Base-by-base conservation (phyloP, 1,284 basidiomycete species). In the Heimioporus punctisporus region DNA sequence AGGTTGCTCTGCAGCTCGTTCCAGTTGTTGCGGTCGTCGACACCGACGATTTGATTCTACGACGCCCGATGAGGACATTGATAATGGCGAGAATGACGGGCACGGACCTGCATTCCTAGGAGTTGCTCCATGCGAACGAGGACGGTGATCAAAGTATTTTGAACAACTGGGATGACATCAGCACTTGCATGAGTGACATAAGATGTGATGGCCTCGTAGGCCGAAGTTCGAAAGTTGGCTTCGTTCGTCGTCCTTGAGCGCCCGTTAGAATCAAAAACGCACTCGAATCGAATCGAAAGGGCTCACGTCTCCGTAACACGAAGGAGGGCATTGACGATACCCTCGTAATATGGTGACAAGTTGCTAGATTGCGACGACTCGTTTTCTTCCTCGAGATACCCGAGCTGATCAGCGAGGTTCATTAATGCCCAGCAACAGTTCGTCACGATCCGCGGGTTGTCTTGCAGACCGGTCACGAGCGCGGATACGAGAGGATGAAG, bases 11-110 rank as follows among this genome's bases (percentile, higher is more conserved):
- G 96, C 42, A 99, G 80, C 72, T 99, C 97, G 69, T 96, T 97
- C 95, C 97, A 98, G 79, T 98, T 99, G 75, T 97, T 97, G 61
- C 94, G 87, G 71, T 99, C 97, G 73, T 99, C 97, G 43, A 90
- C 82, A 50, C 97, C 97, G 45, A 99, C 80, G 50, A 99, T 91
- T 77, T 99, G 97, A 72, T 92, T 92, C 85, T 96, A 71, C 19
- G 50, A 47, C 9, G 54, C 1, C 11, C 34, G 17, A 52, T 55
- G 9, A 50, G 46, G 45, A 26, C 52, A 26, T 56, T 40, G 51
- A n/a, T 21, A 50, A 21, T 46, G 27, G 48, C 15, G 19, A 25
- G 49, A 52, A 31, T 6, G 25, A 52, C 34, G 21, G n/a, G 19
- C 14, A 61, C 62, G 43, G 10, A 89, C 90, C 78, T 92, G 89